Base-by-base conservation (phyloP, 1,284 basidiomycete genomes). In the Acaromyces ingoldii region DNA sequence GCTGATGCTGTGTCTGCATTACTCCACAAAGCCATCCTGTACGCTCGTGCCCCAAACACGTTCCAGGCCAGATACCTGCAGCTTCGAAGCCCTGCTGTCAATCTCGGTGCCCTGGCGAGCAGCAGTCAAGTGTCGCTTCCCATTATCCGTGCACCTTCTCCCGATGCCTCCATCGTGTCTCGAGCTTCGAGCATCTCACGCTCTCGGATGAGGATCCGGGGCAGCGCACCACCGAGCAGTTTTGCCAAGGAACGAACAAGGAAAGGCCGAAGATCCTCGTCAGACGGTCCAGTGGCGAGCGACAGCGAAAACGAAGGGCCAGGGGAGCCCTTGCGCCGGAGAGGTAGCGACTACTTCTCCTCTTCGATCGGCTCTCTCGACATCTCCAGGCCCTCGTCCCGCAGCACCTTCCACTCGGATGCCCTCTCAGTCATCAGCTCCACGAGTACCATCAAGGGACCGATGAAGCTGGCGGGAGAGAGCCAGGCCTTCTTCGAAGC, bases 21-120 rank as follows among this genome's bases (percentile, higher is more conserved):
- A 13, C 49, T n/a, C 6, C 19, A 28, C 39, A n/a, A 38, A 91
- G 91, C 90, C 33, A 85, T 97, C 65, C 85, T 97, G 1, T 96
- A 96, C 62, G 90, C 91, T 40, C 85, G 92, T 57, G 91, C 92
- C 21, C 62, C 68, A 15, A 67, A 72, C 55, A 57, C 59, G 31
- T 71, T 69, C 30, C 63, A 64, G 37, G 58, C 59, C 7, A 63
- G 58, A 25, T 74, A 64, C 86, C 87, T 22, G 84, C 82, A 41
- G 90, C 91, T 78, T 86, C 91, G 58, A 17, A 55, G 60, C n/a
- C 65, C 67, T 15, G 57, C 65, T 17, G 61, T 54, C 31, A 66
- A 70, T 47, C 57, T 70, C 11, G 57, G 62, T 19, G 52, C 58
- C 15, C 58, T 57, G 17, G 62, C 63, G 25, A 67, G 50, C 15